phyloP scores from a whole-genome alignment of 164 flowering plant species.

The Paratinospora sagittata region DNA sequence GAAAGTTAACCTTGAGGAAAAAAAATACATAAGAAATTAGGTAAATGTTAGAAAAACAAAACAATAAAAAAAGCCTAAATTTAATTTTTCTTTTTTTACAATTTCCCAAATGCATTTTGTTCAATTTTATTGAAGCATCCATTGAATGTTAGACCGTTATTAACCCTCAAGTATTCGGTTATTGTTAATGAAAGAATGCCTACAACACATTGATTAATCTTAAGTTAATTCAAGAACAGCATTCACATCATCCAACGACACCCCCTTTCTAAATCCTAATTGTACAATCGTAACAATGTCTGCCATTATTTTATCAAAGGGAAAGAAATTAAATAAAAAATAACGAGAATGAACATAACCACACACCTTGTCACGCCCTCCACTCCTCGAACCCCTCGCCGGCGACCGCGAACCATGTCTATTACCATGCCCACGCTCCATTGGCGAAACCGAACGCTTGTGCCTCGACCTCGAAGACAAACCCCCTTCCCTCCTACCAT shows the following conservation, averaged over 20 bases:
- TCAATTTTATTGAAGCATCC: background rate
- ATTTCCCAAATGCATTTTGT: background rate
- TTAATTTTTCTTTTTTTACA: background rate
- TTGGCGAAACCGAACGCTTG: conserved; percentile 47
- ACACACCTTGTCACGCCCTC: conserved; percentile 65
- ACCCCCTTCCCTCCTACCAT: conserved; percentile 24
- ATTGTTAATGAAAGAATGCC: background rate
- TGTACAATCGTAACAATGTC: background rate
- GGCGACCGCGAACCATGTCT: conserved; percentile 52
- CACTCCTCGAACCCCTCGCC: conserved; percentile 24
- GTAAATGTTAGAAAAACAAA: background rate
- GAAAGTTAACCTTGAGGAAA: background rate
- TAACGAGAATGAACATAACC: conserved; percentile 57
- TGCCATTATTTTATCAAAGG: background rate
- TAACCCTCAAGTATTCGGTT: background rate
- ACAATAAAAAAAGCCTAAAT: background rate
- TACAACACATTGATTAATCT: too few relatives aligned
- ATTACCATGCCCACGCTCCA: conserved; percentile 34
- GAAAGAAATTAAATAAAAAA: background rate
- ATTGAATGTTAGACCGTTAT: background rate
- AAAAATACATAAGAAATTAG: background rate
- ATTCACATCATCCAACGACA: too few relatives aligned
- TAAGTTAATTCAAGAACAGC: too few relatives aligned
- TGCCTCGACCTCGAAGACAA: conserved; percentile 38
- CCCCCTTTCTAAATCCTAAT: too few relatives aligned